Evolutionary conservation across 2,329 filamentous ascomycete species (phyloP).

Genomic region (Botryotinia globosa): DNA sequence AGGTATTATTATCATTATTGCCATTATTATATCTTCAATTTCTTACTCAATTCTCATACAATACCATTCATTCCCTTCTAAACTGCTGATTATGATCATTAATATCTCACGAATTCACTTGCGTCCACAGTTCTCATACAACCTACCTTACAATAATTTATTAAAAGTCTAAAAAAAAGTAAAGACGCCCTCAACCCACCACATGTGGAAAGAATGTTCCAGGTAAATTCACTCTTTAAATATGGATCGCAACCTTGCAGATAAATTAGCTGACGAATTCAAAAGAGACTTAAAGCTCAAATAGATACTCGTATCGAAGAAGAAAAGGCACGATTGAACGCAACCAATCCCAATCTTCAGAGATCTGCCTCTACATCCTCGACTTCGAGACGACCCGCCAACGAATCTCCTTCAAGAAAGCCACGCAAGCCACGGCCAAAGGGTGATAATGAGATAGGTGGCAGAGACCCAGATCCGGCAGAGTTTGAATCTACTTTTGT

Average conservation of each 20-base stretch:
- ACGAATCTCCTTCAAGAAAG: slow-evolving; percentile 34
- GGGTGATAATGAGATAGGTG: slow-evolving; percentile 31
- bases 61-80: neutral
- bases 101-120: neutral
- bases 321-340: slow-evolving; percentile 70
- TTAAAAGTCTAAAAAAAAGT: slow-evolving; percentile 19
- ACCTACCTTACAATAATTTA: slow-evolving; percentile 17
- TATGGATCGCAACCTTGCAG: slow-evolving; percentile 14
- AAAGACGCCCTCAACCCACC: slow-evolving; percentile 22
- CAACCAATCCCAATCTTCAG: slow-evolving; percentile 43
- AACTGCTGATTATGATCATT: slow-evolving; percentile 3
- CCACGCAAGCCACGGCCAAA: slow-evolving; percentile 33
- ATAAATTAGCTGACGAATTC: slow-evolving; percentile 16
- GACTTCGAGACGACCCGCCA: slow-evolving; percentile 29
- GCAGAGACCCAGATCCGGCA: slow-evolving; percentile 66
- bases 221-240: slow-evolving; percentile 30
- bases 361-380: slow-evolving; percentile 43
- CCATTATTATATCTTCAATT: neutral
- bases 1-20: neutral
- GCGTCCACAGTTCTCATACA: slow-evolving; percentile 11
- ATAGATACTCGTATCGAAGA: slow-evolving; percentile 87
- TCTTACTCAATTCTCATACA: neutral
- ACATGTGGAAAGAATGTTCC: slow-evolving; percentile 37
- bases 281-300: slow-evolving; percentile 74
- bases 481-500: slow-evolving; percentile 86